Evolutionary conservation across 139 green algal species (phyloP).

Genomic region (Chlamydomonas eustigma): DNA sequence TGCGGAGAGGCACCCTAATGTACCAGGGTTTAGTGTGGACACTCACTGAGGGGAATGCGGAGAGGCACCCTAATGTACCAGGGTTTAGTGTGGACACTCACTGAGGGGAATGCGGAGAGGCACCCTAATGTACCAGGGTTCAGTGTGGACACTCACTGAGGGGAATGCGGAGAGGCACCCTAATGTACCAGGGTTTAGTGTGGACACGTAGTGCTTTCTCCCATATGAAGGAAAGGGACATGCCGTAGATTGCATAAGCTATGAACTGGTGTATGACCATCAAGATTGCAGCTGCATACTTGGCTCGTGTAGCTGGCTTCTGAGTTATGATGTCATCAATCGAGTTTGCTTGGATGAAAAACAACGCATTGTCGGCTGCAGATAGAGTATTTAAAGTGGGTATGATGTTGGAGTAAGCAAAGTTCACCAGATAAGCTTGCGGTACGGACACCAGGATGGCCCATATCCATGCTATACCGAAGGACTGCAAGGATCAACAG

Average conservation of each 20-base stretch:
- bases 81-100: background rate
- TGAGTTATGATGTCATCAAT: background rate
- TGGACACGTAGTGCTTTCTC: conserved; percentile 10
- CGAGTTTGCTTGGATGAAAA: background rate
- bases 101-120: background rate
- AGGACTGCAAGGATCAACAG: background rate
- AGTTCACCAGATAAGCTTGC: background rate
- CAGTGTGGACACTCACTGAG: conserved; percentile 3
- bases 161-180: background rate
- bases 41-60: background rate
- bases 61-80: too few species aligned
- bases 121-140: background rate
- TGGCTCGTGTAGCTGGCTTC: background rate
- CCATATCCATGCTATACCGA: background rate
- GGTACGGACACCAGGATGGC: background rate
- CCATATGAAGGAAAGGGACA: background rate
- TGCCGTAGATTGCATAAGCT: conserved; percentile 10
- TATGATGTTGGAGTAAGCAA: conserved; percentile 1
- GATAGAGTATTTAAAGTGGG: background rate
- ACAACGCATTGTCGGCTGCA: conserved; percentile 9
- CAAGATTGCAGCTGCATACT: conserved; percentile 2
- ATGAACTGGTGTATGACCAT: conserved; percentile 19
- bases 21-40: background rate
- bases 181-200: conserved; percentile 13
- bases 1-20: too few species aligned